Evolutionary conservation across 345 rosid genomes (phyloP).

Genomic region (Eutrema heterophyllum): DNA sequence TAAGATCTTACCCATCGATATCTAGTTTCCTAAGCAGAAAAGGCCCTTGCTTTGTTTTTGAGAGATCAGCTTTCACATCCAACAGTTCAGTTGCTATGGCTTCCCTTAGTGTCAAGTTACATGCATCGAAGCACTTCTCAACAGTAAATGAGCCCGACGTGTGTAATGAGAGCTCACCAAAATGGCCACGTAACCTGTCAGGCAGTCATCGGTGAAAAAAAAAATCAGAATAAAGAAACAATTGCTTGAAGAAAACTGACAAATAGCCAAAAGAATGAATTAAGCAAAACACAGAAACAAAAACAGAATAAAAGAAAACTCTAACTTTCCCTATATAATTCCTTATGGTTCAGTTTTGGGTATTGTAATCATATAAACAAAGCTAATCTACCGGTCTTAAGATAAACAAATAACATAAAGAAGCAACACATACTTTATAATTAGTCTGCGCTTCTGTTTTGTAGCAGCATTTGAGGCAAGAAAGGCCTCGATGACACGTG

Average conservation of each 20-base stretch:
- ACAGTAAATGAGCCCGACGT: constrained; percentile 82
- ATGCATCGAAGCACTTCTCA: constrained; percentile 71
- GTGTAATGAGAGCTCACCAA: constrained; percentile 68
- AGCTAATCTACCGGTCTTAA: background rate
- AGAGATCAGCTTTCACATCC: constrained; percentile 54
- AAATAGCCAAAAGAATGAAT: background rate
- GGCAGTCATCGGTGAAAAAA: constrained; percentile 10
- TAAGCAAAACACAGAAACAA: background rate
- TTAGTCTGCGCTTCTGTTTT: constrained; percentile 68
- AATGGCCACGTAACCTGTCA: constrained; percentile 70
- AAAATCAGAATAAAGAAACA: constrained; percentile 5
- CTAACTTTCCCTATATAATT: background rate
- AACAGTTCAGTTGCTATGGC: constrained; percentile 66
- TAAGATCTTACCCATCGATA: constrained; percentile 62
- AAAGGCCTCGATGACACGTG: constrained; percentile 85
- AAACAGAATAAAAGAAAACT: background rate
- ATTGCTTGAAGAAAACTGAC: background rate
- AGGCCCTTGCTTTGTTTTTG: constrained; percentile 80
- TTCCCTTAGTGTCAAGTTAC: constrained; percentile 67
- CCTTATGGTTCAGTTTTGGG: background rate
- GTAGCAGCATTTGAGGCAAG: constrained; percentile 64
- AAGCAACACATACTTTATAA: constrained; percentile 55
- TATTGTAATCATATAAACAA: background rate
- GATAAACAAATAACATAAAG: constrained; percentile 10
- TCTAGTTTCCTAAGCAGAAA: constrained; percentile 74